Evolutionary conservation across 345 rosid genomes (phyloP), one percentile per base, ranked within the genome.

Genomic region (Bruguiera parviflora): DNA sequence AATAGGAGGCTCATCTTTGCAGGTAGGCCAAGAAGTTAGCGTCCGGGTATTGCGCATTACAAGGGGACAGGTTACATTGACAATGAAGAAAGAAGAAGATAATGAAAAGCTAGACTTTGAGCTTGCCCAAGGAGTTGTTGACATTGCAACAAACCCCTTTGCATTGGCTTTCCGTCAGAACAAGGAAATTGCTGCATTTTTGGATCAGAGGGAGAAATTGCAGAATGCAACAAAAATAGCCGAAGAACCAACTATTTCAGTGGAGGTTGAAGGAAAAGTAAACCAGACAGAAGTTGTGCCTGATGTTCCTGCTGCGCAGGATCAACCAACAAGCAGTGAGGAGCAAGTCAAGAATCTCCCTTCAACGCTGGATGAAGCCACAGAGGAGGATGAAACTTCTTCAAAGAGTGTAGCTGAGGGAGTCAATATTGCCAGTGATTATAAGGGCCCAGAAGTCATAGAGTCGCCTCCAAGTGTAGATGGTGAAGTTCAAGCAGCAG

Each of bases 51-150:
- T 88, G 75, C 82, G 89, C 60, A 65, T 89, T 22, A 35, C 81
- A 4, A 82, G 97, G 73, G 96, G 97, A 69, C 88, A 86, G 73
- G 87, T 83, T 74, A 94, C 98, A 59, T 77, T 94, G 78, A 94
- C 98, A 0, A 89, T 89, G 97, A 91, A 88, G 83, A 82, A 80
- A 61, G 92, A 84, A 65, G 87, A 82, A n/a, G 78, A 75, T 67
- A 73, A 69, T 18, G 75, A 15, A 43, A 43, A 82, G 69, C 74
- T 73, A 69, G 89, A 80, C 53, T 61, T 70, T 37, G 68, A 78
- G 61, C 49, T 83, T 24, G 75, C 55, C 69, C 88, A 86, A 73
- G 90, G 90, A 4, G 87, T 84, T 71, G 83, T 87, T 72, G 84
- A 89, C 63, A 64, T 78, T 21, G 90, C 93, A 35, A 81, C 95